These are phyloP conservation scores for Fonsecaea nubica DNA, from an alignment of 2,329 filamentous ascomycete species.

Conservation along the genomic window DNA sequence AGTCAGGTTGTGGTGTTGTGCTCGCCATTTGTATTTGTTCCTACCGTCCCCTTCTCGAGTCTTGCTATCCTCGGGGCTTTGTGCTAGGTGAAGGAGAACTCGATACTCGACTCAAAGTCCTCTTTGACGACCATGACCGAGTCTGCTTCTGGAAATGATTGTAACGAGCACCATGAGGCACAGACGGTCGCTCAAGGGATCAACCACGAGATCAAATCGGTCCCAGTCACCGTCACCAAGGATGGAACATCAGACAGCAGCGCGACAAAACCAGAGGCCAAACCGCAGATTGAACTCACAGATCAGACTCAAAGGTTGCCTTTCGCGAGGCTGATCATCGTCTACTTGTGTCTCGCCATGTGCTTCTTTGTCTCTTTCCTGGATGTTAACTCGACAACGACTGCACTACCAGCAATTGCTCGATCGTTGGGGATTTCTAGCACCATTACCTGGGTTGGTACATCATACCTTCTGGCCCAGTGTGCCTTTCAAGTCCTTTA, in stretches of 20 bases:
- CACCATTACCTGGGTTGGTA: slow-evolving; percentile 20
- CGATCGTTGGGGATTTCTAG: not conserved
- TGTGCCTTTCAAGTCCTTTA: slow-evolving; percentile 71
- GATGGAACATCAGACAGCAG: not conserved
- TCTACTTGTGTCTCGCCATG: slow-evolving; percentile 5
- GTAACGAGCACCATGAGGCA: not conserved
- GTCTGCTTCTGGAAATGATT: not conserved
- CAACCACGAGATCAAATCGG: not conserved
- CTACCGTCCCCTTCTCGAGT: not conserved
- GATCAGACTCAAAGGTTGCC: not conserved
- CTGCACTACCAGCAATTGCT: not conserved
- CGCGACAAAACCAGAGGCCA: not conserved
- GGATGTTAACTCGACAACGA: not conserved
- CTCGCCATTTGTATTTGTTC: not conserved
- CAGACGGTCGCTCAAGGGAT: not conserved
- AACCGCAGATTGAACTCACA: not conserved
- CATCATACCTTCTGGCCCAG: slow-evolving; percentile 20
- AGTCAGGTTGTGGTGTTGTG: not conserved
- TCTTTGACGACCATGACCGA: not conserved
- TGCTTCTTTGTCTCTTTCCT: slow-evolving; percentile 7
- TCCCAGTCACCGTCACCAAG: not conserved
- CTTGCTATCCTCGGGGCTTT: not conserved
- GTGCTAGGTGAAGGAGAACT: not conserved
- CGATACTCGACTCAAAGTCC: not conserved
- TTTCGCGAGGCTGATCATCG: not conserved